Percentiles rank a stretch among this genome's conserved stretches.
Evolutionary conservation across 202 grass and related monocot species (phyloP).

Genomic region (Dendrocalamus latiflorus): DNA sequence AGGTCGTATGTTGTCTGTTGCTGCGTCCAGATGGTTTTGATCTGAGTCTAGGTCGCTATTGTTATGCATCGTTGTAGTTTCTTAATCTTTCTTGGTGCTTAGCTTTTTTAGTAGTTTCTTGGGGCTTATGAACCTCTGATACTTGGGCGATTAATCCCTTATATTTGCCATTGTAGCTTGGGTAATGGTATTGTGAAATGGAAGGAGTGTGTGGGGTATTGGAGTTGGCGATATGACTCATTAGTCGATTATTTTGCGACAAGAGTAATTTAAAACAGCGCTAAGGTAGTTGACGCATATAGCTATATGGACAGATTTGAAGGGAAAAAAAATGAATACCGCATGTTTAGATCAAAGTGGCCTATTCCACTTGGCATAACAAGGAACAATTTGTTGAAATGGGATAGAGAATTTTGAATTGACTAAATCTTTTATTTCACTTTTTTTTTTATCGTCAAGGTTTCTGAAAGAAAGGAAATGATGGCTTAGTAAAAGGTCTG

Average conservation of each 20-base stretch:
- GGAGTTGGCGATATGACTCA: background rate
- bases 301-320: background rate
- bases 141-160: background rate
- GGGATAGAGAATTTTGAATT: background rate
- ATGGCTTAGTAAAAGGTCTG: constrained; percentile 93
- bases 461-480: constrained; percentile 61
- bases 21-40: background rate
- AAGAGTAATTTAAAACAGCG: background rate
- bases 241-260: background rate
- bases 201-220: background rate
- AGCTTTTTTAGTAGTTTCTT: background rate
- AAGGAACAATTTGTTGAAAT: background rate
- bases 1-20: background rate
- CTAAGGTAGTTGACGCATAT: background rate
- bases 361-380: background rate
- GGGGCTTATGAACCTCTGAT: background rate
- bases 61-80: background rate
- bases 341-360: background rate
- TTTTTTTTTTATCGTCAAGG: background rate
- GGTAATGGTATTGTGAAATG: background rate
- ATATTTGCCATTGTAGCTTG: background rate
- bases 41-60: background rate
- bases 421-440: background rate
- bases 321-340: background rate
- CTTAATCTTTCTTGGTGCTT: background rate